Base-by-base conservation (phyloP, 306 rosid species). In the Urtica urens region DNA sequence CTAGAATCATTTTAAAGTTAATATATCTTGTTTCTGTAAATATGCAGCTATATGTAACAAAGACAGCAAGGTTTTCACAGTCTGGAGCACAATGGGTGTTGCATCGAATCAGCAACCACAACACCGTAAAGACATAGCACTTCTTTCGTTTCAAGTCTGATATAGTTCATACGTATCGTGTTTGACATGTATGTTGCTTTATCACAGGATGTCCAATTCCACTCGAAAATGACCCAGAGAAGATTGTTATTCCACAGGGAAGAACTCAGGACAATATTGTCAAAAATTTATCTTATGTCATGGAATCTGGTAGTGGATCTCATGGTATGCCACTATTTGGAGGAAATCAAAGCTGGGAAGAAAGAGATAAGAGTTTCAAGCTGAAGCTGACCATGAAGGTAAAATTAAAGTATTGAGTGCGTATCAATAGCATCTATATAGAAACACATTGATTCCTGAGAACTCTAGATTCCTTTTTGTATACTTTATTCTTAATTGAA, bases 21-120 rank as follows among this genome's bases (percentile, higher is more conserved):
- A n/a, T n/a, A n/a, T n/a, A n/a, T n/a, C n/a, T n/a, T n/a, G n/a
- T n/a, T n/a, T n/a, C n/a, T 51, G 12, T 7, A 18, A 3, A 10
- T 8, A 27, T 77, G 80, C 87, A 90, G 95, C 82, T 51, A 79
- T 79, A 31, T 90, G 99, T 68, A 90, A 85, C 77, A 85, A 82
- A 73, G 82, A 85, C 17, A 79, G 99, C 78, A 75, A 73, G 67
- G 85, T 85, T 38, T 77, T 71, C 68, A 60, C 73, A 55, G 65
- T 85, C 69, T 69, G 86, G 68, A 81, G 59, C 70, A 73, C 75
- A 10, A 73, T 73, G 67, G 94, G 99, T 46, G 45, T 92, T 23
- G 75, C 75, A 47, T 33, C 78, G 15, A 84, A 69, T 56, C 62
- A 76, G 7, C 37, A 31, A 54, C 68, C 64, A 20, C 95, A 65